These are phyloP conservation scores for Endotrypanum monterogeii DNA, from an alignment of 208 protist genomes.

Conservation along the genomic window DNA sequence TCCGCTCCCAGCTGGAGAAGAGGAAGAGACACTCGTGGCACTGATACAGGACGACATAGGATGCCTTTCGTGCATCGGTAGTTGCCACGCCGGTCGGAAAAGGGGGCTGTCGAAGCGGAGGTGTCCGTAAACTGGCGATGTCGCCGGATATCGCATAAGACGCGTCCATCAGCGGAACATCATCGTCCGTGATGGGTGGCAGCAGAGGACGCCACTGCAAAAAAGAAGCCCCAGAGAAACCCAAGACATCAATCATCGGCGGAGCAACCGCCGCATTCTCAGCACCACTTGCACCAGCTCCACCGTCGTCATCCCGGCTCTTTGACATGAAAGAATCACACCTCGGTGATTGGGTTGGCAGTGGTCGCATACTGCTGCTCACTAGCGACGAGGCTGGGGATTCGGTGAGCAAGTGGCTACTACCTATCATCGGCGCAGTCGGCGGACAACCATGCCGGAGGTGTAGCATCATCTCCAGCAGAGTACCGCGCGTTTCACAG, in stretches of 20 bases:
- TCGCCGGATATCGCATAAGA: conserved; percentile 21
- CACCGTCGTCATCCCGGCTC: conserved; percentile 4
- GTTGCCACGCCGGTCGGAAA: neutral
- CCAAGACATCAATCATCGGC: conserved; percentile 19
- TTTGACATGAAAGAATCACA: neutral
- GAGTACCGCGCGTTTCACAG: conserved; percentile 35
- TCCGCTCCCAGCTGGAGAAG: conserved; percentile 50
- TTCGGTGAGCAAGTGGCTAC: neutral
- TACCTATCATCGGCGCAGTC: neutral
- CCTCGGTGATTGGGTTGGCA: neutral
- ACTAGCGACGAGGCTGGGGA: neutral
- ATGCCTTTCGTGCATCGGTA: conserved; percentile 11
- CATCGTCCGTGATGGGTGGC: conserved; percentile 25
- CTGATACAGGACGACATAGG: conserved; percentile 69
- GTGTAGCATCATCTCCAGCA: conserved; percentile 51
- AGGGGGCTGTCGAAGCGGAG: neutral
- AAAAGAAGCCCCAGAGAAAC: conserved; percentile 25
- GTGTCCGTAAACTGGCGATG: neutral
- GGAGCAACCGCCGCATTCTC: neutral
- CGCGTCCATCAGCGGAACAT: conserved; percentile 29
- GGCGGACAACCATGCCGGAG: conserved; percentile 31
- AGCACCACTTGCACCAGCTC: neutral
- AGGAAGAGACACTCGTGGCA: conserved; percentile 63
- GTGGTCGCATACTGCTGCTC: neutral
- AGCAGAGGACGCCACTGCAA: conserved; percentile 29